Base-by-base conservation (phyloP, 495 filamentous ascomycete genomes). In the Tetracladium setigerum region DNA sequence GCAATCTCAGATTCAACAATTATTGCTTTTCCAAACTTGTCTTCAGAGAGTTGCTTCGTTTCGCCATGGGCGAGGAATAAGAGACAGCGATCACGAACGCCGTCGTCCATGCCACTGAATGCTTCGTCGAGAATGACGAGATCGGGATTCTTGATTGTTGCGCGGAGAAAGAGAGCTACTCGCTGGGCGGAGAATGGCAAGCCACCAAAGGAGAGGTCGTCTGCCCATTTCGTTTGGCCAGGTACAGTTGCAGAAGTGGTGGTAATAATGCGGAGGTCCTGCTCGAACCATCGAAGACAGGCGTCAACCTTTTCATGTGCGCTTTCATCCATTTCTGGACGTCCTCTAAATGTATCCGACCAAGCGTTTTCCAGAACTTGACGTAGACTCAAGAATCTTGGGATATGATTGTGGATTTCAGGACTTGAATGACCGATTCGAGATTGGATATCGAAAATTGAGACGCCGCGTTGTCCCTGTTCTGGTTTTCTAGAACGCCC, bases 381-480 rank as follows among this genome's bases (percentile, higher is more conserved):
- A 7, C 87, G 78, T 15, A 96, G 64, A 1, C 81, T 84, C 41
- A 96, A 71, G 30, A 78, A 72, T 37, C 80, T 80, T 2, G 92
- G 92, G 67, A 96, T 95, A 68, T 95, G 87, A 38, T 84, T 81
- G 53, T 96, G 89, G 16, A 96, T 85, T 60, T 98, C 92, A 0
- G 92, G 94, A 38, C 85, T 90, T 2, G 89, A 89, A 56, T 96
- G 89, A 14, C 92, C 92, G 43, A 97, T 83, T 14, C 89, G 83
- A 1, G 81, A 73, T 59, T 97, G 91, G 32, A 98, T 79, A 41
- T 95, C 90, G 65, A 94, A 95, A 46, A 95, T 80, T 4, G 88
- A 92, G 22, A 95, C 78, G 0, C 87, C 89, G 0, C 76, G 78
- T 41, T 77, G 57, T 12, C 85, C 89, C 0, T 71, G 72, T 41